Percentiles rank a stretch among this genome's conserved stretches.
These are phyloP conservation scores for Eugenia klotzschiana DNA, from an alignment of 441 rosid species.

Conservation along the genomic window DNA sequence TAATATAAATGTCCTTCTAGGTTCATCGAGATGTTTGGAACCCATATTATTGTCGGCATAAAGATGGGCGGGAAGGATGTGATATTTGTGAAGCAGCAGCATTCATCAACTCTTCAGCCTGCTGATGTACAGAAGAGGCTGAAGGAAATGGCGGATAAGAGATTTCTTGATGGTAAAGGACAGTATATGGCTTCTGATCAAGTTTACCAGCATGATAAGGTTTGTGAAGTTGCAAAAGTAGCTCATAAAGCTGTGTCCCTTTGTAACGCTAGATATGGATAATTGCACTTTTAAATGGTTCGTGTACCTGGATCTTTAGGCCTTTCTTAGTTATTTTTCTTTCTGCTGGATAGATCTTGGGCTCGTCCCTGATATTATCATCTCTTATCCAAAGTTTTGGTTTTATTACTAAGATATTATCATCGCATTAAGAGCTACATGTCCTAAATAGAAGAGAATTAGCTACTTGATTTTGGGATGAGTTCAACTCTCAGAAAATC, in stretches of 20 bases:
- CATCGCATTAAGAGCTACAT: background rate
- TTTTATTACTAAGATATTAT: background rate
- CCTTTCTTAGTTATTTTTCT: background rate
- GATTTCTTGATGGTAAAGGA: constrained; percentile 48
- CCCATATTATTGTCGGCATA: constrained; percentile 81
- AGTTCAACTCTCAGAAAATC: background rate
- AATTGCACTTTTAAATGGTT: background rate
- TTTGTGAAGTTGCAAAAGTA: constrained; percentile 13
- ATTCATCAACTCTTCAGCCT: constrained; percentile 63
- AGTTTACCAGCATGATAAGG: constrained; percentile 42
- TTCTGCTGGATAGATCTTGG: background rate
- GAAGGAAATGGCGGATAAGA: constrained; percentile 85
- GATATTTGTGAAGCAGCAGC: constrained; percentile 72
- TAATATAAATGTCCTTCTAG: constrained; percentile 20
- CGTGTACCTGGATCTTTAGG: background rate
- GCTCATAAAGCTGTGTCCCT: background rate
- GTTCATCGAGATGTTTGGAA: constrained; percentile 75
- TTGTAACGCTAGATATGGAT: background rate
- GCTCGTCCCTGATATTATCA: background rate
- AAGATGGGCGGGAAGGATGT: constrained; percentile 99
- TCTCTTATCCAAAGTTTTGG: background rate
- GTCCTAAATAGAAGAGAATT: background rate
- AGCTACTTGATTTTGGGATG: background rate
- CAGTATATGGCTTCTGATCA: constrained; percentile 37
- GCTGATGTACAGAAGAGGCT: constrained; percentile 66